These are phyloP conservation scores for Candida pseudofarinosa DNA, from an alignment of 805 yeast species.

Conservation along the genomic window DNA sequence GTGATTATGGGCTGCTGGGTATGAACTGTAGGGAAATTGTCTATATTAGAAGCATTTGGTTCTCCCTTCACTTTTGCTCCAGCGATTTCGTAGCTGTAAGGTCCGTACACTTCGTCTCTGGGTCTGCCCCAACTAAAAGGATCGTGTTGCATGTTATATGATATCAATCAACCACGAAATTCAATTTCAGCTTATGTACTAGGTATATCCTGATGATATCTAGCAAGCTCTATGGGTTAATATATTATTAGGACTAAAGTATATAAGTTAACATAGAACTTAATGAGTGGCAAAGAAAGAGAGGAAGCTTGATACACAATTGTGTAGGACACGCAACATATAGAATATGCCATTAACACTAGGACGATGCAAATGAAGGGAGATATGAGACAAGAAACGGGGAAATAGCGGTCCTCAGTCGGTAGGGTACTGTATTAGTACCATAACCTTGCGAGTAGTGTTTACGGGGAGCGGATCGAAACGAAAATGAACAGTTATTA, in stretches of 20 bases:
- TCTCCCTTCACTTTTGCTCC: slow-evolving; percentile 41
- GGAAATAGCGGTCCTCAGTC: too few relatives aligned
- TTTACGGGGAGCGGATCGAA: too few relatives aligned
- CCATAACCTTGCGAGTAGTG: too few relatives aligned
- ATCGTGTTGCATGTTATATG: slow-evolving; percentile 86
- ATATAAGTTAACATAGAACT: too few relatives aligned
- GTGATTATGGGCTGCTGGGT: slow-evolving; percentile 95
- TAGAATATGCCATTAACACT: neutral
- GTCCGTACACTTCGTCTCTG: slow-evolving; percentile 73
- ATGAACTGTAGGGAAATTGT: slow-evolving; percentile 64
- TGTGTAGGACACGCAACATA: neutral
- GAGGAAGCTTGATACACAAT: neutral
- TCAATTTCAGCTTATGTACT: neutral
- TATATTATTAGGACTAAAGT: too few relatives aligned
- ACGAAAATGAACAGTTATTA: neutral
- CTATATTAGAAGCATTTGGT: slow-evolving; percentile 7
- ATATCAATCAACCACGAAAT: neutral
- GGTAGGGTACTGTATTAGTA: too few relatives aligned
- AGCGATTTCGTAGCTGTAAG: slow-evolving; percentile 71
- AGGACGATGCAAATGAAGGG: neutral
- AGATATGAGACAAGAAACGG: neutral
- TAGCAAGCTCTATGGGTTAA: neutral
- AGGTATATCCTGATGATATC: too few relatives aligned
- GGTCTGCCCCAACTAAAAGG: slow-evolving; percentile 97
- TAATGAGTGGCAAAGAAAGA: neutral